A percentile compares a stretch with the other conserved stretches of the same genome.
phyloP scores from a whole-genome alignment of 768 basidiomycete genomes.

The Xanthoconium purpureum region DNA sequence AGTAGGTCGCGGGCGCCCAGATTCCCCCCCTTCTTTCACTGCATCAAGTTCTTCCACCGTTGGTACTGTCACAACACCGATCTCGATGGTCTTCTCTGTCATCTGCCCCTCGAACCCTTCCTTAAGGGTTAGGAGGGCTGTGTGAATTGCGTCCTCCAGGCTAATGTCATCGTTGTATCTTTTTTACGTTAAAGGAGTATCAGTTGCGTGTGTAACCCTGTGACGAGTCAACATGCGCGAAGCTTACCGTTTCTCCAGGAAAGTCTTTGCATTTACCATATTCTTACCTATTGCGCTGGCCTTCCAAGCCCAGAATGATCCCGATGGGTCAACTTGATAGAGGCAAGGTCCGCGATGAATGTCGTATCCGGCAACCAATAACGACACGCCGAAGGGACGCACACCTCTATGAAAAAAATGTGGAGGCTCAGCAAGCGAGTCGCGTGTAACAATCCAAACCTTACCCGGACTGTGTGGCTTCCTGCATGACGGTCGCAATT shows the following conservation, averaged over 20 bases:
- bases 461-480: conserved; percentile 97
- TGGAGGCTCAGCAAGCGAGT: conserved; percentile 29
- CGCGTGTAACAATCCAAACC: conserved; percentile 30
- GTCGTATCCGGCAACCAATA: conserved; percentile 97
- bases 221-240: conserved; percentile 24
- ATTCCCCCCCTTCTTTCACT: conserved; percentile 65
- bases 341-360: conserved; percentile 90
- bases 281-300: conserved; percentile 99
- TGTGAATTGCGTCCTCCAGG: conserved; percentile 97
- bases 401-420: conserved; percentile 73
- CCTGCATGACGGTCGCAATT: conserved; percentile 97
- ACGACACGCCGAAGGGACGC: conserved; percentile 95
- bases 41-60: conserved; percentile 55
- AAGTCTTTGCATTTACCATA: conserved; percentile 99
- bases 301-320: conserved; percentile 99
- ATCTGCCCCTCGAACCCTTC: conserved; percentile 99
- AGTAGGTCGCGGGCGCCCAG: conserved; percentile 73
- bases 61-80: conserved; percentile 92
- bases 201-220: conserved; percentile 13
- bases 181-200: conserved; percentile 36
- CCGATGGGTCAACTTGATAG: conserved; percentile 98
- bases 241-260: conserved; percentile 93
- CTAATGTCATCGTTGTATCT: conserved; percentile 99
- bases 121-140: conserved; percentile 94
- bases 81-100: conserved; percentile 99